Evolutionary conservation across 805 yeast species (phyloP).

Genomic region (Blastobotrys attinorum): DNA sequence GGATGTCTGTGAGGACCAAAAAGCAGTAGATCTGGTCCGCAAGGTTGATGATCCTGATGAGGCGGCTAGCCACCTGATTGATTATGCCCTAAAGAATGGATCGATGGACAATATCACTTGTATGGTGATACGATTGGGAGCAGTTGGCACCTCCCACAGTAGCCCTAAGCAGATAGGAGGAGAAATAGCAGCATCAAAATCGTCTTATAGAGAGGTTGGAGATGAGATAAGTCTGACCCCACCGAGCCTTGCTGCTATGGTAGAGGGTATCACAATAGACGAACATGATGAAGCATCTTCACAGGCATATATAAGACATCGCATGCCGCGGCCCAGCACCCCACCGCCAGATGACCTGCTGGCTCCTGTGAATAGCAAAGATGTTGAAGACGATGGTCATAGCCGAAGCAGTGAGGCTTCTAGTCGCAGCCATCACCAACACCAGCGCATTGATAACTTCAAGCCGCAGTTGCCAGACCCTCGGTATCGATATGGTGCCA

Average conservation of each 20-base stretch:
- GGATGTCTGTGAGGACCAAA: conserved; percentile 86
- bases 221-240: not conserved
- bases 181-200: not conserved
- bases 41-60: conserved; percentile 46
- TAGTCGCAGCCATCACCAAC: too few relatives aligned
- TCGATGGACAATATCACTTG: conserved; percentile 91
- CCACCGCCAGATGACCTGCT: not conserved
- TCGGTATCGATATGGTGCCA: not conserved
- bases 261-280: not conserved
- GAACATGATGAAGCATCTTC: too few relatives aligned
- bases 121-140: conserved; percentile 59
- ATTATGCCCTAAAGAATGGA: conserved; percentile 62
- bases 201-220: too few relatives aligned
- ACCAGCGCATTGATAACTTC: too few relatives aligned
- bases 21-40: conserved; percentile 67
- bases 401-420: not conserved
- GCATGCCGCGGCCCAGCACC: too few relatives aligned
- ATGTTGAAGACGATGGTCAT: not conserved
- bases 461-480: not conserved
- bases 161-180: not conserved
- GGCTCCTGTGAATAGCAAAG: not conserved
- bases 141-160: not conserved
- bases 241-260: not conserved
- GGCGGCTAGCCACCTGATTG: conserved; percentile 62
- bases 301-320: too few relatives aligned